phyloP scores from a whole-genome alignment of 129 eudicot genomes.

The Solidago caesia region DNA sequence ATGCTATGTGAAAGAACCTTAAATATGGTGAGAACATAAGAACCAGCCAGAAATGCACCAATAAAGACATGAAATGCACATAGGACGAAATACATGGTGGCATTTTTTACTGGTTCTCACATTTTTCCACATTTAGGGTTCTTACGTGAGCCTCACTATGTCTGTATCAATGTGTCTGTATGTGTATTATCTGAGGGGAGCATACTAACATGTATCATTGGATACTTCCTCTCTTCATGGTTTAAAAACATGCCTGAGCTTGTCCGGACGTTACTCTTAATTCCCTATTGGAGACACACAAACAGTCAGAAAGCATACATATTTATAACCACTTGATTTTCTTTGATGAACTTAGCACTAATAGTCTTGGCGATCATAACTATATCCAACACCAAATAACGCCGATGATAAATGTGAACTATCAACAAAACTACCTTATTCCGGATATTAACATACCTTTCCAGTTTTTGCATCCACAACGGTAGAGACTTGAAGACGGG shows the following conservation, averaged over 20 bases:
- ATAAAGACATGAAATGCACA: too few relatives aligned
- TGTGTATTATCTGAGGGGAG: not conserved
- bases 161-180: not conserved
- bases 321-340: not conserved
- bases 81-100: too few relatives aligned
- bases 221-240: slow-evolving; percentile 68
- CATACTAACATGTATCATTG: slow-evolving; percentile 69
- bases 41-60: too few relatives aligned
- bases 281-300: slow-evolving; percentile 54
- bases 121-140: too few relatives aligned
- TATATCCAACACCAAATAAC: not conserved
- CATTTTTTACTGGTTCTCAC: too few relatives aligned
- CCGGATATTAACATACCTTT: slow-evolving; percentile 49
- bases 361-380: not conserved
- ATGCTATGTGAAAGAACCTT: not conserved
- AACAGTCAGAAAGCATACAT: slow-evolving; percentile 17
- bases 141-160: not conserved
- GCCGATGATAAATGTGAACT: not conserved
- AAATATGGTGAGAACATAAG: too few relatives aligned
- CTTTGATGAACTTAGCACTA: not conserved
- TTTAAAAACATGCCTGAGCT: slow-evolving; percentile 97
- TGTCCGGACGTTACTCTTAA: slow-evolving; percentile 86
- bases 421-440: not conserved
- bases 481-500: slow-evolving; percentile 81
- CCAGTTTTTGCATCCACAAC: slow-evolving; percentile 94